Evolutionary conservation across 23 red algal genomes (phyloP), one percentile per base, ranked within the genome.

Genomic region (Gracilaria gracilis): DNA sequence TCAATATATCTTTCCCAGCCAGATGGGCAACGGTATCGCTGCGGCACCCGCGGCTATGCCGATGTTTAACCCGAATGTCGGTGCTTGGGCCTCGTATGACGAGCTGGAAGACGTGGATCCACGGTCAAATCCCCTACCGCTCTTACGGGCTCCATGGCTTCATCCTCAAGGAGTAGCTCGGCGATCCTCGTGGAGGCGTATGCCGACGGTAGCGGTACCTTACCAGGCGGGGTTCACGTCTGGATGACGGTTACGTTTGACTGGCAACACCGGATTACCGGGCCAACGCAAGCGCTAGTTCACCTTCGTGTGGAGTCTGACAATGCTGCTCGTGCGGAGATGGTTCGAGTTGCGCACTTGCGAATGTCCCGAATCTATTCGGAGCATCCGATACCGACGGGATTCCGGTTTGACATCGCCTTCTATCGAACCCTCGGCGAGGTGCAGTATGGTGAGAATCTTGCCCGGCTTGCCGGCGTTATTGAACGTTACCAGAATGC

Each of bases 401-500:
- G 12, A 23, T 79, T 40, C 42, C 42, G 50, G 21, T 53, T 79
- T 29, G 75, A 79, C 44, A 53, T 79, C 50, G 75, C 46, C 27
- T 55, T 57, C 35, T 79, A 28, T 32, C 44, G 75, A 55, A 79
- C 75, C 9, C 44, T 51, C 44, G 75, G 39, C 75, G 75, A 79
- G 50, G n/a, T 79, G 2, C 42, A 46, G 42, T 46, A 46, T 11
- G 11, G 75, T 7, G 46, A 57, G 27, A 57, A 79, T 19, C 42
- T 79, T 42, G 44, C 44, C 14, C 42, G 42, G 17, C 44, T 79
- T 15, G 42, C 42, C 39, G 75, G 42, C 9, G 38, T 3, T 51
- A 23, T 57, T 25, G 66, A 71, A 23, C 50, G 27, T 3, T 57
- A 57, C 44, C 46, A 39, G 11, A 34, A 51, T 27, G n/a, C n/a